Percentiles rank a stretch among this genome's conserved stretches.
Conservation (phyloP, 148 eudicot species). For the Persicaria tinctoria region DNA sequence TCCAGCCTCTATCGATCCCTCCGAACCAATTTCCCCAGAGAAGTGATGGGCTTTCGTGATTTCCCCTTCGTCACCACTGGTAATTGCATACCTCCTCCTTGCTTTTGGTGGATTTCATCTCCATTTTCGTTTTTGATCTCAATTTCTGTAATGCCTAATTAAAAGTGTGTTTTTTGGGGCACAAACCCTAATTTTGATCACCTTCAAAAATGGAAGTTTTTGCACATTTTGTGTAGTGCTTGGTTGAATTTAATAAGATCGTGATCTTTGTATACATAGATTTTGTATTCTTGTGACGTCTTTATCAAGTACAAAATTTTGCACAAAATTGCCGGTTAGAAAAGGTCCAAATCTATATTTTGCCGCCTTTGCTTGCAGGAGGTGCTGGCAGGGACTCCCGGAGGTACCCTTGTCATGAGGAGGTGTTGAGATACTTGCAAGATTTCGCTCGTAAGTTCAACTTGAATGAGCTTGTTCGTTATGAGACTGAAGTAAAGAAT, state of each 20-base stretch:
- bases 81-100: background rate
- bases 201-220: too few relatives aligned
- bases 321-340: too few relatives aligned
- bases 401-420: conserved; percentile 34
- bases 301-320: too few relatives aligned
- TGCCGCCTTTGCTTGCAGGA: background rate
- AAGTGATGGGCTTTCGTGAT: conserved; percentile 72
- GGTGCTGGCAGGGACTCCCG: conserved; percentile 16
- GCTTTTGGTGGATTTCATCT: background rate
- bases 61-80: conserved; percentile 54
- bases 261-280: too few relatives aligned
- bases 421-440: conserved; percentile 25
- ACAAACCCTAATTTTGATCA: too few relatives aligned
- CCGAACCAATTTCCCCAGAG: conserved; percentile 72
- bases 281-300: too few relatives aligned
- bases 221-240: too few relatives aligned
- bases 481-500: conserved; percentile 22
- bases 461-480: conserved; percentile 24
- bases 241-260: too few relatives aligned
- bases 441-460: conserved; percentile 26
- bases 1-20: conserved; percentile 74
- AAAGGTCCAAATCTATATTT: background rate
- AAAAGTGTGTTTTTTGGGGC: too few relatives aligned
- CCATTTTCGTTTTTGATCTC: too few relatives aligned
- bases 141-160: background rate